phyloP scores from a whole-genome alignment of 2,329 filamentous ascomycete species.

The Colletotrichum limetticola region DNA sequence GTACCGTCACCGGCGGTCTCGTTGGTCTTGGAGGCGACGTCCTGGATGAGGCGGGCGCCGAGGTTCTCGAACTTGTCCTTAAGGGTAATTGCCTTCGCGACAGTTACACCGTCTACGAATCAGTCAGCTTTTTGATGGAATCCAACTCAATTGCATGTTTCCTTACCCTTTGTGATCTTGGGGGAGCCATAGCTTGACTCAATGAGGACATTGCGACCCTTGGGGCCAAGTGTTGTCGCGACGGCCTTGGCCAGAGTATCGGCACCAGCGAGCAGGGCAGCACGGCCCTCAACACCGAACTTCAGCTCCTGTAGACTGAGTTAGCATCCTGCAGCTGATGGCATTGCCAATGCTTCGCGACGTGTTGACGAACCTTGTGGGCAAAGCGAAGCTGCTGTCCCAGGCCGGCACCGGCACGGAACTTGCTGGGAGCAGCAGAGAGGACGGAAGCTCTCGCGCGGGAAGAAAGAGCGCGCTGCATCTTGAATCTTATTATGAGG shows the following conservation, averaged over 20 bases:
- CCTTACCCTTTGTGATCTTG: conserved; percentile 98
- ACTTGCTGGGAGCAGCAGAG: conserved; percentile 73
- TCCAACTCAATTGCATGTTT: background rate
- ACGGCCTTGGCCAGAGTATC: conserved; percentile 97
- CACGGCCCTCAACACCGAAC: conserved; percentile 95
- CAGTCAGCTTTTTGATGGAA: conserved; percentile 37
- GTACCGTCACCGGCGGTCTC: conserved; percentile 99
- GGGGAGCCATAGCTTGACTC: conserved; percentile 98
- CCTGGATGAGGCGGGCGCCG: conserved; percentile 93
- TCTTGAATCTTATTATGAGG: conserved; percentile 59
- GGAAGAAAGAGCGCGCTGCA: conserved; percentile 95
- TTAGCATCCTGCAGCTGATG: conserved; percentile 41
- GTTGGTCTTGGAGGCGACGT: conserved; percentile 99
- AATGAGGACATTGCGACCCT: conserved; percentile 98
- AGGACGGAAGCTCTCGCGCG: conserved; percentile 83
- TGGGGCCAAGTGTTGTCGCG: conserved; percentile 94
- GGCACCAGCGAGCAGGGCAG: conserved; percentile 89
- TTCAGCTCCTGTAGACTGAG: conserved; percentile 81
- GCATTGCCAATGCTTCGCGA: conserved; percentile 30
- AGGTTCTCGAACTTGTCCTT: conserved; percentile 99
- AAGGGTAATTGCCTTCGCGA: conserved; percentile 88
- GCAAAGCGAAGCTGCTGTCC: conserved; percentile 95
- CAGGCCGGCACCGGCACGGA: conserved; percentile 72
- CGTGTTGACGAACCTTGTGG: conserved; percentile 79
- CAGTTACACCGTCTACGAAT: conserved; percentile 81